A percentile compares a stretch with the other conserved stretches of the same genome.
Conservation (phyloP, 2,329 filamentous ascomycete genomes). For the Aspergillus fumigatus region DNA sequence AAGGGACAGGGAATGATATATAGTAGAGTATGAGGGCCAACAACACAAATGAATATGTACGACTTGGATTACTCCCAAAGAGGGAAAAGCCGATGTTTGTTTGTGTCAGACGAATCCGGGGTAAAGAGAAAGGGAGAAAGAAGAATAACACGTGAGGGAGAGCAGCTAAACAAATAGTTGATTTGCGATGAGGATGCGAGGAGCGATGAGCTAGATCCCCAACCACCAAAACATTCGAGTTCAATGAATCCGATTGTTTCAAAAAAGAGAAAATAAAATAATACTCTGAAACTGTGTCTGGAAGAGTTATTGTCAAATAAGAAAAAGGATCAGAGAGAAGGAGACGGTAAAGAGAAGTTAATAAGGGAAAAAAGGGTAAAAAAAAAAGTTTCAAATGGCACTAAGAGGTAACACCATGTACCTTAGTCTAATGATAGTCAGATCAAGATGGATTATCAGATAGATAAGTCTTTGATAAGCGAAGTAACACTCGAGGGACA, state of each 20-base stretch:
- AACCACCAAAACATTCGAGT: background rate
- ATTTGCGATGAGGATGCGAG: background rate
- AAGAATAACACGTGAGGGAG: background rate
- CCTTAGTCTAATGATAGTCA: background rate
- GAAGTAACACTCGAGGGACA: background rate
- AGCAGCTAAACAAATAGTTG: background rate
- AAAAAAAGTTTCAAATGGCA: background rate
- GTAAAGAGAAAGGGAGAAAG: constrained; percentile 5
- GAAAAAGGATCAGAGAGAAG: background rate
- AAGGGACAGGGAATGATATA: background rate
- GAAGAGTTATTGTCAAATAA: background rate
- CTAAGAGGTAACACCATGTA: background rate
- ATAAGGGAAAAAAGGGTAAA: background rate
- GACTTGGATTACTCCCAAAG: background rate
- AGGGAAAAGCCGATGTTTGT: background rate
- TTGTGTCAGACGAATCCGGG: constrained; percentile 9
- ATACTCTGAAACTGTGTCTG: background rate
- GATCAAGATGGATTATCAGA: background rate
- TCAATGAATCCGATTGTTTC: background rate
- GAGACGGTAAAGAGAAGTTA: background rate
- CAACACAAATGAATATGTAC: background rate
- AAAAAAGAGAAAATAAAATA: background rate
- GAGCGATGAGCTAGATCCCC: background rate
- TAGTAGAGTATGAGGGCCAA: background rate
- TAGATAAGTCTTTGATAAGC: background rate